Conservation (phyloP, 345 rosid genomes). For the Acer negundo region DNA sequence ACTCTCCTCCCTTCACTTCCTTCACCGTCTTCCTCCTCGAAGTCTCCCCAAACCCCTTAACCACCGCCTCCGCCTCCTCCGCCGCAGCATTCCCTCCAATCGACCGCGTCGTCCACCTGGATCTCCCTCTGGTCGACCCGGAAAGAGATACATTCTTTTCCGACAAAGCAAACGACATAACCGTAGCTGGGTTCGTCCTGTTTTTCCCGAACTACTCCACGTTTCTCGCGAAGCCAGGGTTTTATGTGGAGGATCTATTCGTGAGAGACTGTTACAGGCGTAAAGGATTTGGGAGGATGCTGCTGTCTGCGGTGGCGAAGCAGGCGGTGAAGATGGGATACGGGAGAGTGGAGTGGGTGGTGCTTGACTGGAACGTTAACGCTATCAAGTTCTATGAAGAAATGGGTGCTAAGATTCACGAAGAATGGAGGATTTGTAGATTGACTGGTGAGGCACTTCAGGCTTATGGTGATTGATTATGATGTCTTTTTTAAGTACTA, state of each 20-base stretch:
- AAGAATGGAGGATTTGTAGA: slow-evolving; percentile 88
- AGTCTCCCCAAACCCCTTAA: slow-evolving; percentile 52
- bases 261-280: slow-evolving; percentile 88
- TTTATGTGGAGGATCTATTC: slow-evolving; percentile 79
- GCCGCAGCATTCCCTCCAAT: slow-evolving; percentile 35
- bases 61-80: slow-evolving; percentile 12
- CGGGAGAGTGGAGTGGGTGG: slow-evolving; percentile 94
- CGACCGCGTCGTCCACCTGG: slow-evolving; percentile 41
- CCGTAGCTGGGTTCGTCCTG: slow-evolving; percentile 80
- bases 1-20: slow-evolving; percentile 73
- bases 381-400: slow-evolving; percentile 82
- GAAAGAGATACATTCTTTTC: slow-evolving; percentile 50
- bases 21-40: slow-evolving; percentile 85
- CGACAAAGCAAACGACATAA: slow-evolving; percentile 34
- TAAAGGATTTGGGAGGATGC: slow-evolving; percentile 75
- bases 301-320: slow-evolving; percentile 74
- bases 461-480: slow-evolving; percentile 40
- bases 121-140: slow-evolving; percentile 55
- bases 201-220: slow-evolving; percentile 81
- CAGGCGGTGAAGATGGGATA: slow-evolving; percentile 92
- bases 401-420: slow-evolving; percentile 79
- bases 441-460: slow-evolving; percentile 81
- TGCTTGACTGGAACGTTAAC: slow-evolving; percentile 83
- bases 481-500: background rate
- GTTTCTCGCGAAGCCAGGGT: slow-evolving; percentile 78